Conservation (phyloP, 768 basidiomycete species). For the Lactarius quietus region DNA sequence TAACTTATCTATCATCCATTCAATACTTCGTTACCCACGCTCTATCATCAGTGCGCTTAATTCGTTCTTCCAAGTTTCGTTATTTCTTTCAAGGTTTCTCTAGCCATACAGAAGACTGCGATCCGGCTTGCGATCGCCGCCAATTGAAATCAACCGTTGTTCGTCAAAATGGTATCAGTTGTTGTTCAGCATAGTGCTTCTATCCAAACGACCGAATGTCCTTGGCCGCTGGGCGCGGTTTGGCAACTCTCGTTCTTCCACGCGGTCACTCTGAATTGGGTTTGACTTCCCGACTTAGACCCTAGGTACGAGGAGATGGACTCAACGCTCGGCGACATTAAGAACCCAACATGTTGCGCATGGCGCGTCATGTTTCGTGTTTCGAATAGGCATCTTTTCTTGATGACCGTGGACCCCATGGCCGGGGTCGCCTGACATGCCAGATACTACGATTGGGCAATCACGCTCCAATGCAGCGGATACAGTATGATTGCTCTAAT, state of each 20-base stretch:
- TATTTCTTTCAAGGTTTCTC: background rate
- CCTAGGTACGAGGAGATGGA: background rate
- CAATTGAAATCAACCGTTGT: background rate
- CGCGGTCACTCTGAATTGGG: background rate
- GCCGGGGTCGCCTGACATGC: conserved; percentile 3
- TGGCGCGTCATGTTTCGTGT: background rate
- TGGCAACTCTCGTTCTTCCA: background rate
- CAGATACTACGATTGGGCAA: background rate
- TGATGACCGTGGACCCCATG: background rate
- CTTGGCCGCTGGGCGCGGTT: background rate
- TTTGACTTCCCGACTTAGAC: background rate
- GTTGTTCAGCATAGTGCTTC: background rate
- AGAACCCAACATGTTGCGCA: background rate
- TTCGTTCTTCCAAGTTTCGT: background rate
- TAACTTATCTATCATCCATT: background rate
- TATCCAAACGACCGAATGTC: background rate
- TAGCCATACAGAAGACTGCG: background rate
- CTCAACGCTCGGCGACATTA: background rate
- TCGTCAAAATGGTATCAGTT: background rate
- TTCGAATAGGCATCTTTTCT: background rate
- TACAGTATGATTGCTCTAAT: background rate
- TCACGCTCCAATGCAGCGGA: background rate
- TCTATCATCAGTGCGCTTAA: background rate
- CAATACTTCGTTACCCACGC: background rate
- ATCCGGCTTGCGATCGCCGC: background rate